Evolutionary conservation across 441 rosid genomes (phyloP), one percentile per base, ranked within the genome.

Genomic region (Isatis lusitanica): DNA sequence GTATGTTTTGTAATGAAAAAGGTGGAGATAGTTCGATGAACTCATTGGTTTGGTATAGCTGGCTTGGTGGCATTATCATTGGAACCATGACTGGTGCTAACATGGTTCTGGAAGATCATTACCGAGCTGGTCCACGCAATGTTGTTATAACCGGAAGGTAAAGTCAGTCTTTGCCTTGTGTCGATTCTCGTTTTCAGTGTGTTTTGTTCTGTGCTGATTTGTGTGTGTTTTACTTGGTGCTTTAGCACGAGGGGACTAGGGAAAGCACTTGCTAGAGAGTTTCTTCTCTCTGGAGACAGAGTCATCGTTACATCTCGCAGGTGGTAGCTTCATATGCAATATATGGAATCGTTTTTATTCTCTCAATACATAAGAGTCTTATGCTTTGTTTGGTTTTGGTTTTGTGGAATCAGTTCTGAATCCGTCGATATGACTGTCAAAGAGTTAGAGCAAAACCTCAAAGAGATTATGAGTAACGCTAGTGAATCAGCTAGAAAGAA

Each of bases 61-160:
- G 97, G 98, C 89, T 94, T 71, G 98, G 98, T 66, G 96, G 98
- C 39, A 69, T 91, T 77, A 88, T 91, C 57, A 94, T 94, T 59
- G 97, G 97, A 73, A 90, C 98, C 0, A 91, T 91, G 97, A 87
- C 84, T 46, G 98, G 98, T 30, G 83, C 97, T 66, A 91, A 94
- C 77, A 84, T 86, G 89, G 98, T 88, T 78, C 83, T 94, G 46
- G 98, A 91, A 60, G 97, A 94, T 56, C 94, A 90, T 62, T 91
- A 93, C 81, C 84, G 94, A 75, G 91, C 97, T 28, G 97, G 97
- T 75, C 97, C 98, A 0, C 87, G 96, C 7, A 90, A 94, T 80
- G 93, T 94, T 78, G 97, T 94, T 59, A 85, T 94, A 40, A 94
- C 98, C 21, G 97, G 98, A 87, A 94, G 98, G 98, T 90, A 33